Conservation (phyloP, 164 flowering plant species). For the Taxillus chinensis region DNA sequence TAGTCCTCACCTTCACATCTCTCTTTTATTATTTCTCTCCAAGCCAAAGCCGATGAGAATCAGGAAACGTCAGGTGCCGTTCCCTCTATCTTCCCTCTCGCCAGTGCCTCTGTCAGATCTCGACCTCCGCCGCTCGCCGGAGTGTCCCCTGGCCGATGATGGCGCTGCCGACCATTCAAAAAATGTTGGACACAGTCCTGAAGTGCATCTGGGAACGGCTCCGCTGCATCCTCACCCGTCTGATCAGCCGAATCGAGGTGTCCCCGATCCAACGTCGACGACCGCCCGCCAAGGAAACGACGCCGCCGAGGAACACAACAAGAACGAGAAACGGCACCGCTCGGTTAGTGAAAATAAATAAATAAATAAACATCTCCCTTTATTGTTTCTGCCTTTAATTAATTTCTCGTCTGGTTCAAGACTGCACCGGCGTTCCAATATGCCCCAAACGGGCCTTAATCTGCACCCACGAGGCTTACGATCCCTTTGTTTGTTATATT, state of each 20-base stretch:
- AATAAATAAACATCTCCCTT: background rate
- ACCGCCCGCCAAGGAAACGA: conserved; percentile 3
- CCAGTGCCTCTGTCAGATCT: conserved; percentile 35
- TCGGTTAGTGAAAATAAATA: conserved; percentile 8
- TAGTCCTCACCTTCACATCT: background rate
- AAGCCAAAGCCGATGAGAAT: conserved; percentile 30
- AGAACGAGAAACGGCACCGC: background rate
- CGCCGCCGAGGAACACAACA: conserved; percentile 1
- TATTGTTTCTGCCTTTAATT: background rate
- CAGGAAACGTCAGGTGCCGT: conserved; percentile 32
- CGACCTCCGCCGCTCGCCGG: conserved; percentile 18
- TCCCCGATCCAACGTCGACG: conserved; percentile 2
- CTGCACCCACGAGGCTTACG: conserved; percentile 6
- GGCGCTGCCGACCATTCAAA: background rate
- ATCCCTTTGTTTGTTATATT: conserved; percentile 1
- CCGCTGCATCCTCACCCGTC: conserved; percentile 10
- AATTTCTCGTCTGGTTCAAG: background rate
- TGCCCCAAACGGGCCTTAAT: background rate
- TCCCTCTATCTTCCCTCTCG: conserved; percentile 25
- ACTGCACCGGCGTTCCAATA: conserved; percentile 12
- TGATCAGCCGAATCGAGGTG: conserved; percentile 17
- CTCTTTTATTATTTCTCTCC: conserved; percentile 1
- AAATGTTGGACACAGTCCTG: background rate
- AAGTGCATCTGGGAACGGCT: conserved; percentile 20
- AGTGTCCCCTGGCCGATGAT: background rate